Conservation (phyloP, 2,329 filamentous ascomycete genomes). For the Spiromastix sp. region DNA sequence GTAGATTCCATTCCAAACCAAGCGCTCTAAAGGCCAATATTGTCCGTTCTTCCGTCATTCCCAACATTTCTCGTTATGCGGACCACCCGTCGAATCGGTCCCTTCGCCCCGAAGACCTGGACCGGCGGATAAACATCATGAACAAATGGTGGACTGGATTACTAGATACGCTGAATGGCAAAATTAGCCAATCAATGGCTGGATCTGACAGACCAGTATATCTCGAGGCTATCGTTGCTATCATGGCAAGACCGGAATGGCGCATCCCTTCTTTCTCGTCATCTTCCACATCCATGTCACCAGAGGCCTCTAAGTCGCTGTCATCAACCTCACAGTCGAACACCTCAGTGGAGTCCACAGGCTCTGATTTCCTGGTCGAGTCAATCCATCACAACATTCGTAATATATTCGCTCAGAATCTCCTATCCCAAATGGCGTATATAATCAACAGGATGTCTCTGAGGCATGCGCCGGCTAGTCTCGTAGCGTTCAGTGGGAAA, state of each 20-base stretch:
- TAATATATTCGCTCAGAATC: constrained; percentile 73
- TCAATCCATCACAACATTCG: constrained; percentile 82
- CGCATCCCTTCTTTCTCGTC: constrained; percentile 55
- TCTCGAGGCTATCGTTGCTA: constrained; percentile 64
- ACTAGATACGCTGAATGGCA: constrained; percentile 69
- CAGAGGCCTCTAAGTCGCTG: too few relatives aligned
- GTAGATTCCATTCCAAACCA: constrained; percentile 61
- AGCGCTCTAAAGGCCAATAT: constrained; percentile 64
- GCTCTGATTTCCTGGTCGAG: constrained; percentile 58
- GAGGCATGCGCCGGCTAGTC: constrained; percentile 57
- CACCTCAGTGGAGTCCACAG: constrained; percentile 49
- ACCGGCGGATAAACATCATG: constrained; percentile 66
- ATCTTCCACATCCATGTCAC: constrained; percentile 2
- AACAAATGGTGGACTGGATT: constrained; percentile 87
- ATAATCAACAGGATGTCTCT: constrained; percentile 84
- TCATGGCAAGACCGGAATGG: constrained; percentile 90
- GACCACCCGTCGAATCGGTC: constrained; percentile 55
- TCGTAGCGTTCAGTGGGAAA: constrained; percentile 81
- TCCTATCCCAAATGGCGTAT: constrained; percentile 73
- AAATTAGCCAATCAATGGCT: constrained; percentile 64
- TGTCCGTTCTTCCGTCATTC: constrained; percentile 60
- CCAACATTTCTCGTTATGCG: constrained; percentile 64
- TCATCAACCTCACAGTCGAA: constrained; percentile 44
- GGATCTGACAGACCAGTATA: constrained; percentile 75
- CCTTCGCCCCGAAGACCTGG: constrained; percentile 68